These are phyloP conservation scores for Starmerella powellii DNA, from an alignment of 805 yeast species.

Conservation along the genomic window DNA sequence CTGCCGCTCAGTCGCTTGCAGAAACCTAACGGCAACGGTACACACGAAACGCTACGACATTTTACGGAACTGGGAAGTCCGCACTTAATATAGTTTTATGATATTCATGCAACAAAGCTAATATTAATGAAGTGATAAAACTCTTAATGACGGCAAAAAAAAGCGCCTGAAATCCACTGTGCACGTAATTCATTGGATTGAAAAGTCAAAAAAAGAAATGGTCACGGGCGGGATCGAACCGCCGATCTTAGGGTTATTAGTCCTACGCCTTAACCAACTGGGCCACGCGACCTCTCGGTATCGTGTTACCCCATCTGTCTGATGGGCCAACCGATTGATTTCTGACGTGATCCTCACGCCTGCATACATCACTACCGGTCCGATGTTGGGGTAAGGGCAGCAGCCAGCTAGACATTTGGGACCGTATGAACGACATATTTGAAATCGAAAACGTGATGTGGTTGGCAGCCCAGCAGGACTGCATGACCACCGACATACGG, in stretches of 20 bases:
- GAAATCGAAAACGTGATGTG: no score
- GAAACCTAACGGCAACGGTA: constrained; percentile 68
- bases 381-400: no score
- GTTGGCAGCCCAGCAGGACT: no score
- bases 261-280: constrained; percentile 52
- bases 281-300: constrained; percentile 40
- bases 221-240: constrained; percentile 35
- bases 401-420: no score
- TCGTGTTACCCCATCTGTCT: not conserved
- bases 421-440: no score
- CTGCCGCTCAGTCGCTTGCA: constrained; percentile 40
- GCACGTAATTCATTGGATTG: no score
- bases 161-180: no score
- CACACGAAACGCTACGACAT: constrained; percentile 21
- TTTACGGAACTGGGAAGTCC: constrained; percentile 17
- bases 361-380: no score
- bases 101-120: not conserved
- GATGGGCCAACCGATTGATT: no score
- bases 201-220: constrained; percentile 18
- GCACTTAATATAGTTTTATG: not conserved
- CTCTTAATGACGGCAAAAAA: not conserved
- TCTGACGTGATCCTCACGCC: no score
- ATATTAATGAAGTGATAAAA: not conserved
- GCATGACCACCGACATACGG: not conserved
- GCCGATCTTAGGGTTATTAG: constrained; percentile 44